Evolutionary conservation across 371 early-diverging fungal species (phyloP).

Genomic region (Mucor indicus): DNA sequence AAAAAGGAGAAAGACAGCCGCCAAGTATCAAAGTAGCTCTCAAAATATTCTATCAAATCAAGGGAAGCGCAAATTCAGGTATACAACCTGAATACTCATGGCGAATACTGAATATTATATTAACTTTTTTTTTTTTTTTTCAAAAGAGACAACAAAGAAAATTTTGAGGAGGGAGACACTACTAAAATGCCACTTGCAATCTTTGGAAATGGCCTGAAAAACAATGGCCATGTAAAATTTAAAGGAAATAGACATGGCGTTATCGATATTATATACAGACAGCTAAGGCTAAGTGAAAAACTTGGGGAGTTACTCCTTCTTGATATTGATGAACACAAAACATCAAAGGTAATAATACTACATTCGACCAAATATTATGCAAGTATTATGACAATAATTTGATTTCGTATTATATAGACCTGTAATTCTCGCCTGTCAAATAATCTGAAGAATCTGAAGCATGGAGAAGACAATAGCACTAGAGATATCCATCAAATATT

Average conservation of each 20-base stretch:
- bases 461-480: no score
- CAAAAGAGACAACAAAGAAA: not conserved
- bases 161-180: not conserved
- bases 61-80: no score
- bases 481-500: no score
- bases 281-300: not conserved
- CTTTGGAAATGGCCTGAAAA: not conserved
- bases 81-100: no score
- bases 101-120: not conserved
- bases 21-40: not conserved
- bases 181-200: not conserved
- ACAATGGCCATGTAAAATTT: not conserved
- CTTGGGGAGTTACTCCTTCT: not conserved
- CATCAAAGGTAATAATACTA: not conserved
- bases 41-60: no score
- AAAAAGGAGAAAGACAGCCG: not conserved
- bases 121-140: no score
- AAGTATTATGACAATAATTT: no score
- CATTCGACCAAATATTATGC: no score
- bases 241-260: not conserved
- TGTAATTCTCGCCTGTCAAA: no score
- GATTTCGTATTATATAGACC: no score
- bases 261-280: not conserved
- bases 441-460: no score
- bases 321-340: not conserved